Evolutionary conservation across 495 filamentous ascomycete genomes (phyloP).

Genomic region (Arthonia radiata): DNA sequence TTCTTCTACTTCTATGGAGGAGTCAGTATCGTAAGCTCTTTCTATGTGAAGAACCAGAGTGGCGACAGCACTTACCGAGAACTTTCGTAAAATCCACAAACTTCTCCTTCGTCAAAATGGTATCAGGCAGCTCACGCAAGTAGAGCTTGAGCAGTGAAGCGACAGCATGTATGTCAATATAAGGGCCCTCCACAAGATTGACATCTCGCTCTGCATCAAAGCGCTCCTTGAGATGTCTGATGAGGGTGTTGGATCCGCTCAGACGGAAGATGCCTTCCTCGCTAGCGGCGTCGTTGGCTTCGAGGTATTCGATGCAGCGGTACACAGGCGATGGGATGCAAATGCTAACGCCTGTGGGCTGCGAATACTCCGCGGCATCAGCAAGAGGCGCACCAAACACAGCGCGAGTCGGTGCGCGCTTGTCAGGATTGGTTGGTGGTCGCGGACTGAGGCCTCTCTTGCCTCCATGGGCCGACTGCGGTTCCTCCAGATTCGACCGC

Average conservation of each 20-base stretch:
- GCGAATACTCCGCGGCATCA: constrained; percentile 63
- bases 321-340: constrained; percentile 88
- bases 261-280: constrained; percentile 95
- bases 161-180: constrained; percentile 89
- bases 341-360: constrained; percentile 41
- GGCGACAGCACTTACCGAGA: constrained; percentile 32
- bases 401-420: constrained; percentile 26
- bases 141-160: constrained; percentile 89
- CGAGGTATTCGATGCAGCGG: constrained; percentile 83
- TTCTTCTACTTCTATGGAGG: constrained; percentile 37
- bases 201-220: constrained; percentile 92
- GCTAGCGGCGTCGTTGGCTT: constrained; percentile 49
- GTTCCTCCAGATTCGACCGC: constrained; percentile 11
- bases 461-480: no score
- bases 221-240: constrained; percentile 69
- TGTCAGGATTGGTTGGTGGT: constrained; percentile 5
- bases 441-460: not conserved
- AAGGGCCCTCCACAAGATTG: constrained; percentile 57
- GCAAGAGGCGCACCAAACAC: constrained; percentile 71
- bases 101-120: constrained; percentile 72
- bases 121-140: constrained; percentile 70
- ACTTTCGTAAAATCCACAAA: constrained; percentile 73
- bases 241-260: constrained; percentile 80
- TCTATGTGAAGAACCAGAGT: no score
- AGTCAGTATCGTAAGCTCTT: no score